phyloP scores from a whole-genome alignment of 2,329 filamentous ascomycete genomes.

The Penicillium capsulatum region DNA sequence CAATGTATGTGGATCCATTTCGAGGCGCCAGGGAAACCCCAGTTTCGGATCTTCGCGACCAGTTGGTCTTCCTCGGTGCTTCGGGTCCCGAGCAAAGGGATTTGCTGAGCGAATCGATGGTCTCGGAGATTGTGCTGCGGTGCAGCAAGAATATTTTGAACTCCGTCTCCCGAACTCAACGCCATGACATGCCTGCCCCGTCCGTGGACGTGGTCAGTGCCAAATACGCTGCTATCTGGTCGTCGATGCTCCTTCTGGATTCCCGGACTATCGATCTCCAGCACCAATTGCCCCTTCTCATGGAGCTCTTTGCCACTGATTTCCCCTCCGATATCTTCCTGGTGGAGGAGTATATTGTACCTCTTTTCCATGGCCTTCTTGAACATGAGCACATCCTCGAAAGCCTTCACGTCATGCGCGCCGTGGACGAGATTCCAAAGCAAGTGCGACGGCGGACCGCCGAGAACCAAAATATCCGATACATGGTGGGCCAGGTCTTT shows the following conservation, averaged over 20 bases:
- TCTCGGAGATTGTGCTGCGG: constrained; percentile 66
- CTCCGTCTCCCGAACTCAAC: constrained; percentile 53
- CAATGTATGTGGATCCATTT: constrained; percentile 84
- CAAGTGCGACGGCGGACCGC: constrained; percentile 37
- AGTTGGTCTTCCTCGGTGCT: constrained; percentile 54
- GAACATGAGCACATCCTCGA: constrained; percentile 54
- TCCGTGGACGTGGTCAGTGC: constrained; percentile 57
- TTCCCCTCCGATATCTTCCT: constrained; percentile 70
- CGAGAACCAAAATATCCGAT: constrained; percentile 52
- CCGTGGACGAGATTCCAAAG: constrained; percentile 54
- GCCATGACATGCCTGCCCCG: constrained; percentile 25
- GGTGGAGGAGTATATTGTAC: constrained; percentile 63
- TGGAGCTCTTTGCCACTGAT: constrained; percentile 60
- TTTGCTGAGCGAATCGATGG: constrained; percentile 62
- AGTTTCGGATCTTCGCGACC: constrained; percentile 53
- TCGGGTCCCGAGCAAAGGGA: constrained; percentile 36
- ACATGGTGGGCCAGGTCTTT: constrained; percentile 77
- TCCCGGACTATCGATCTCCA: constrained; percentile 51
- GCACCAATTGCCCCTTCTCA: constrained; percentile 61
- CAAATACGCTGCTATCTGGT: constrained; percentile 72
- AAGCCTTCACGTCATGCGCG: constrained; percentile 53
- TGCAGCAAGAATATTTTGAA: constrained; percentile 77
- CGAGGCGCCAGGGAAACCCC: constrained; percentile 64
- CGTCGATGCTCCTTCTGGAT: constrained; percentile 54
- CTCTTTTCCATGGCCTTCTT: constrained; percentile 52